phyloP scores from a whole-genome alignment of 2,329 filamentous ascomycete species.

The Curvularia lunata region DNA sequence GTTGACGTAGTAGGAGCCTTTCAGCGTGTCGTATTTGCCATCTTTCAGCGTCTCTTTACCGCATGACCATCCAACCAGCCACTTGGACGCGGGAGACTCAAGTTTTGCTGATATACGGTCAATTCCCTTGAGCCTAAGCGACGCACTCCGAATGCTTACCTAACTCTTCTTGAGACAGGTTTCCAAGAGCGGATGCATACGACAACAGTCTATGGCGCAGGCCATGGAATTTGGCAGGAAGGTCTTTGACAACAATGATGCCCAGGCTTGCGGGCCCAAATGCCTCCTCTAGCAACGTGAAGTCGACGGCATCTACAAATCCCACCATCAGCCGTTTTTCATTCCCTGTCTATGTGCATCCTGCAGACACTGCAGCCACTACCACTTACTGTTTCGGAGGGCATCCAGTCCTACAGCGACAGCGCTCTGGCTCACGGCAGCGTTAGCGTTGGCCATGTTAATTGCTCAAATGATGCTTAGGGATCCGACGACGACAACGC shows the following conservation, averaged over 20 bases:
- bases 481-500: not conserved
- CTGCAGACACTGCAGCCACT: not conserved
- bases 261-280: conserved; percentile 91
- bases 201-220: conserved; percentile 78
- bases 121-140: not conserved
- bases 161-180: conserved; percentile 73
- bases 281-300: conserved; percentile 73
- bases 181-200: conserved; percentile 87
- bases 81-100: conserved; percentile 61
- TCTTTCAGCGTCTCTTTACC: conserved; percentile 83
- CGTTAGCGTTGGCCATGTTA: conserved; percentile 29
- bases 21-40: conserved; percentile 78
- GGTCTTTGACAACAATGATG: conserved; percentile 89
- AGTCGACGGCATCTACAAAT: conserved; percentile 66
- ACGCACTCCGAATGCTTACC: conserved; percentile 55
- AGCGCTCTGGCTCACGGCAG: conserved; percentile 33
- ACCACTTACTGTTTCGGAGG: conserved; percentile 53
- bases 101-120: conserved; percentile 46
- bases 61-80: conserved; percentile 75
- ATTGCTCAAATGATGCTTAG: not conserved
- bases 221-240: conserved; percentile 73
- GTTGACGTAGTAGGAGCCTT: conserved; percentile 85
- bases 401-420: conserved; percentile 48
- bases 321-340: not conserved
- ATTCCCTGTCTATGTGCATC: not conserved